These are phyloP conservation scores for Bacidia rubella DNA, from an alignment of 495 filamentous ascomycete species.

Conservation along the genomic window DNA sequence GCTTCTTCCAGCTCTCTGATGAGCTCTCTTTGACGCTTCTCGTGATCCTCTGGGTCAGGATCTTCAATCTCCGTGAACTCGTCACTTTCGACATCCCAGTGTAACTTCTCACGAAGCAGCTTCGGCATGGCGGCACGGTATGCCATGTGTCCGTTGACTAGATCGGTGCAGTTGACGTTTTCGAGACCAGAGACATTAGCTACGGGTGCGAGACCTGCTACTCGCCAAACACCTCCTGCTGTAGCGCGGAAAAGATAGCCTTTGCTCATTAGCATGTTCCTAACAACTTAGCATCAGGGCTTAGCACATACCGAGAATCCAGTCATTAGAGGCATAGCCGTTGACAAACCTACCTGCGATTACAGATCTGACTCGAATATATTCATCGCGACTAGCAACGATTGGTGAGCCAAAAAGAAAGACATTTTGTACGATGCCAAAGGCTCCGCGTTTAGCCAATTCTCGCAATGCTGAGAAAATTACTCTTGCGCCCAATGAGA, in stretches of 20 bases:
- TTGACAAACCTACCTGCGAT: constrained; percentile 89
- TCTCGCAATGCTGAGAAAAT: constrained; percentile 90
- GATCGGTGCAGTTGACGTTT: constrained; percentile 75
- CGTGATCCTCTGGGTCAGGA: constrained; percentile 87
- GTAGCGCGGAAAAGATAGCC: constrained; percentile 95
- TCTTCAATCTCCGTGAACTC: constrained; percentile 98
- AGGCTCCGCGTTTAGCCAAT: constrained; percentile 73
- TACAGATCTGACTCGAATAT: constrained; percentile 61
- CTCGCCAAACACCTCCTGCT: constrained; percentile 75
- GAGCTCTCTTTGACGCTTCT: constrained; percentile 75
- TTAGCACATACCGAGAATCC: constrained; percentile 57
- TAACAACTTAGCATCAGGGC: neutral
- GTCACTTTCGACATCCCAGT: constrained; percentile 80
- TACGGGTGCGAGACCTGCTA: constrained; percentile 78
- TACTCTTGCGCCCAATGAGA: constrained; percentile 81
- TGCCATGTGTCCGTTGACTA: constrained; percentile 91
- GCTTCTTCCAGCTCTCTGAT: constrained; percentile 96
- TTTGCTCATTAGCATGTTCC: neutral
- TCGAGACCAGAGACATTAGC: constrained; percentile 69
- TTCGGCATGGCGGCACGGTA: constrained; percentile 87
- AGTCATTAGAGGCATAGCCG: constrained; percentile 87
- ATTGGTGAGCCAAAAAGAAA: constrained; percentile 88
- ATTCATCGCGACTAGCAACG: constrained; percentile 88
- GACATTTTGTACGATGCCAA: constrained; percentile 85
- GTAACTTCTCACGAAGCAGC: constrained; percentile 59